Percentiles rank a stretch among this genome's conserved stretches.
Evolutionary conservation across 1,284 basidiomycete genomes (phyloP).

Genomic region (Cryptococcus sp.): DNA sequence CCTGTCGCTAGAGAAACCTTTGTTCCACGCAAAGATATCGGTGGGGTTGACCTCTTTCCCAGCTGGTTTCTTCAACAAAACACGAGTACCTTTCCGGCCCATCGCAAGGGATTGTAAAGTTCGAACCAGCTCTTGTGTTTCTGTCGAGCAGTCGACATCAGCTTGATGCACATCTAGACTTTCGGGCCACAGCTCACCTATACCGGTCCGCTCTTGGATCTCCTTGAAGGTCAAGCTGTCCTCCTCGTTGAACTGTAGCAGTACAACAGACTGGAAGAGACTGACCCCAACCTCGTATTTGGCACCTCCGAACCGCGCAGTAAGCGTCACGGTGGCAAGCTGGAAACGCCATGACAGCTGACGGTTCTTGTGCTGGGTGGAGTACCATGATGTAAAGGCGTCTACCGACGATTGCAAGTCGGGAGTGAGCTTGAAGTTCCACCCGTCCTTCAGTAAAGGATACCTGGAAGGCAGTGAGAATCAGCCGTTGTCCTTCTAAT

Average conservation of each 20-base stretch:
- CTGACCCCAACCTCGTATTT: slow-evolving; percentile 87
- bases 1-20: slow-evolving; percentile 75
- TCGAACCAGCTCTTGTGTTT: slow-evolving; percentile 71
- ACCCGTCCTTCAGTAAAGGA: slow-evolving; percentile 48
- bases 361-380: slow-evolving; percentile 69
- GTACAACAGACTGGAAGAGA: slow-evolving; percentile 81
- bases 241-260: slow-evolving; percentile 85
- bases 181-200: slow-evolving; percentile 61
- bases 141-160: slow-evolving; percentile 52
- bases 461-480: slow-evolving; percentile 18
- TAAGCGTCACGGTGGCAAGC: slow-evolving; percentile 73
- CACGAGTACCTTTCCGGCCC: slow-evolving; percentile 74
- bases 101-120: slow-evolving; percentile 90
- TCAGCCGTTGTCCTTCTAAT: not conserved
- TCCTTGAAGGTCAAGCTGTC: slow-evolving; percentile 63
- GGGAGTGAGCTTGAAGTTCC: slow-evolving; percentile 42
- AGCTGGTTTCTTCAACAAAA: slow-evolving; percentile 76
- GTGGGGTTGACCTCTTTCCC: slow-evolving; percentile 76
- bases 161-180: not conserved
- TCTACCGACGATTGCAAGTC: slow-evolving; percentile 71
- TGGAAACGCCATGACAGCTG: slow-evolving; percentile 80
- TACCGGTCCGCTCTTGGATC: slow-evolving; percentile 69
- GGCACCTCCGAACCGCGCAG: slow-evolving; percentile 66
- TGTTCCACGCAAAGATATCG: slow-evolving; percentile 82
- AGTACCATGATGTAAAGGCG: slow-evolving; percentile 70